phyloP scores from a whole-genome alignment of 1,139 yeast genomes.

The Saccharomyces pastorianus region DNA sequence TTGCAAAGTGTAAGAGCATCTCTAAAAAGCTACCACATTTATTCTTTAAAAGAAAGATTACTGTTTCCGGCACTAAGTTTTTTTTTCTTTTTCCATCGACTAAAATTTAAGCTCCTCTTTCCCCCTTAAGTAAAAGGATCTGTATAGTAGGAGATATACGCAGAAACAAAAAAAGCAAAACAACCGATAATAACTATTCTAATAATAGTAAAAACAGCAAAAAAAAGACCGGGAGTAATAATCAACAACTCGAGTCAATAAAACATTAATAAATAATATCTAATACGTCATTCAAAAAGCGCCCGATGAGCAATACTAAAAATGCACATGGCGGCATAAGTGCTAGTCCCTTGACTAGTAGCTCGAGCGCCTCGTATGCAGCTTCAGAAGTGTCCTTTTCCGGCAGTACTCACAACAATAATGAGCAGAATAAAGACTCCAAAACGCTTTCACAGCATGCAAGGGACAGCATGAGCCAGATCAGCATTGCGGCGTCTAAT shows the following conservation, averaged over 20 bases:
- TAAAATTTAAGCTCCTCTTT: not conserved
- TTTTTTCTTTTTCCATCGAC: not conserved
- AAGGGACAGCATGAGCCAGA: not conserved
- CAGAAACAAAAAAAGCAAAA: not conserved
- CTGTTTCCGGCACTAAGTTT: not conserved
- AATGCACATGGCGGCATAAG: not conserved
- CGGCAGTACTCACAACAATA: not conserved
- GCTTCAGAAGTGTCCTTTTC: not conserved
- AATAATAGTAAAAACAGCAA: too few relatives aligned
- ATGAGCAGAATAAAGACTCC: constrained; percentile 4
- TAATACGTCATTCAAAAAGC: not conserved
- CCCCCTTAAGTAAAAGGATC: too few relatives aligned
- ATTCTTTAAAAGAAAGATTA: too few relatives aligned
- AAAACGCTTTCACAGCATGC: constrained; percentile 9
- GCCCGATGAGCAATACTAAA: not conserved
- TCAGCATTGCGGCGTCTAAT: constrained; percentile 1
- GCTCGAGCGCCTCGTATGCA: not conserved
- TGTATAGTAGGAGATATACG: too few relatives aligned
- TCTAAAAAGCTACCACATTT: too few relatives aligned
- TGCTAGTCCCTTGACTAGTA: not conserved
- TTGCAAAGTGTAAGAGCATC: too few relatives aligned
- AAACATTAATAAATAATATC: too few relatives aligned
- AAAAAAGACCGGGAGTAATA: too few relatives aligned
- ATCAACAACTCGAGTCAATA: too few relatives aligned
- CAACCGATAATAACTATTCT: too few relatives aligned